Conservation (phyloP, 2,329 filamentous ascomycete species). For the Alternaria dauci region DNA sequence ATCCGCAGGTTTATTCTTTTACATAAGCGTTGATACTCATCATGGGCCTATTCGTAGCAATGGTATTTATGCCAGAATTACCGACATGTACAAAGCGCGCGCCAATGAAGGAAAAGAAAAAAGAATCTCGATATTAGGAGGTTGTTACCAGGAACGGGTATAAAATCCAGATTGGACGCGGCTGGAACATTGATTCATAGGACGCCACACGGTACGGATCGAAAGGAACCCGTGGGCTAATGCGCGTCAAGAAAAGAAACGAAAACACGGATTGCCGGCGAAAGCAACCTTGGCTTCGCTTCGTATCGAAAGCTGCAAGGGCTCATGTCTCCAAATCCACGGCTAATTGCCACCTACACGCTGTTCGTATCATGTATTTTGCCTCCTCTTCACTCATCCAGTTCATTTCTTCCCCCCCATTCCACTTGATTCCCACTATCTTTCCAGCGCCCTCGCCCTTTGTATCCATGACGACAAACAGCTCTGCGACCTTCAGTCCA, state of each 20-base stretch:
- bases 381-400: constrained; percentile 40
- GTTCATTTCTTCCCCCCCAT: constrained; percentile 37
- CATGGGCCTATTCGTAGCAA: background rate
- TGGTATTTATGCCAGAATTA: background rate
- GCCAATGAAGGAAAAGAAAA: background rate
- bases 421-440: constrained; percentile 48
- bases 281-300: background rate
- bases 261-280: background rate
- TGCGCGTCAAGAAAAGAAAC: constrained; percentile 5
- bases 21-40: background rate
- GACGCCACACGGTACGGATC: constrained; percentile 4
- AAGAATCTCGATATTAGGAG: background rate
- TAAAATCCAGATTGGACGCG: background rate
- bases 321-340: constrained; percentile 63
- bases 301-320: background rate
- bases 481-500: constrained; percentile 44
- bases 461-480: constrained; percentile 47
- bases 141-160: background rate
- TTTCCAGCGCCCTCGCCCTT: constrained; percentile 47
- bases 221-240: background rate
- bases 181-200: background rate
- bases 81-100: background rate
- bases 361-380: constrained; percentile 38
- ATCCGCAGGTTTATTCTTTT: background rate
- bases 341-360: constrained; percentile 35